These are phyloP conservation scores for Fusarium nygamai DNA, from an alignment of 2,329 filamentous ascomycete species.

Conservation along the genomic window DNA sequence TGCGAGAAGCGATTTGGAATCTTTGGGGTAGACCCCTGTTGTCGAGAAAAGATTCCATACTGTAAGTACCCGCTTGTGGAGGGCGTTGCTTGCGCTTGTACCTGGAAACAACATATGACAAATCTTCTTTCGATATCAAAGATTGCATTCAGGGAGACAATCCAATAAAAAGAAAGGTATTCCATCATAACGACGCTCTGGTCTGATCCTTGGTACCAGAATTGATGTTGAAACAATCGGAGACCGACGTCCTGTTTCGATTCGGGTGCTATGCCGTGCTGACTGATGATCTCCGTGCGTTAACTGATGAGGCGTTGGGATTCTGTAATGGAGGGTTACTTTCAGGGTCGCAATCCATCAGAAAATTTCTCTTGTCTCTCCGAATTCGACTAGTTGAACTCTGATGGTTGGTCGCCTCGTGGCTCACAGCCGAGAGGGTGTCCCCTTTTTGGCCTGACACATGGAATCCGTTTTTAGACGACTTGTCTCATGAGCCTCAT, in stretches of 20 bases:
- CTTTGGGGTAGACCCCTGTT: slow-evolving; percentile 15
- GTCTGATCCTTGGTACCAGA: not conserved
- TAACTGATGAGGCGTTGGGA: slow-evolving; percentile 1
- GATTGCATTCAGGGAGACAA: not conserved
- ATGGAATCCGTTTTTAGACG: slow-evolving; percentile 7
- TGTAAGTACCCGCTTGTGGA: slow-evolving; percentile 7
- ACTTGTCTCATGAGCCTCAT: slow-evolving; percentile 11
- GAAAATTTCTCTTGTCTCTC: slow-evolving; percentile 21
- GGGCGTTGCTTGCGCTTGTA: not conserved
- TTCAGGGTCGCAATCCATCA: slow-evolving; percentile 28
- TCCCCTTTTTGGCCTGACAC: slow-evolving; percentile 16
- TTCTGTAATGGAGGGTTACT: slow-evolving; percentile 9
- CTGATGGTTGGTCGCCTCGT: slow-evolving; percentile 24
- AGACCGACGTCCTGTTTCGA: not conserved
- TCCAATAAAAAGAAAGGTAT: not conserved
- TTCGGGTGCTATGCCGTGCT: slow-evolving; percentile 1
- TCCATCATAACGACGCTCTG: not conserved
- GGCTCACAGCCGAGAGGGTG: slow-evolving; percentile 3
- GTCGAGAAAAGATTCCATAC: slow-evolving; percentile 28
- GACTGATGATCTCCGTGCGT: not conserved
- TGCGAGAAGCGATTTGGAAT: slow-evolving; percentile 30
- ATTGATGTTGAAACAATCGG: not conserved
- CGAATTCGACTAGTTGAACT: slow-evolving; percentile 24
- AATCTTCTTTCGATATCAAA: not conserved
- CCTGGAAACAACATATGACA: slow-evolving; percentile 10